Percentiles rank a stretch among this genome's conserved stretches.
These are phyloP conservation scores for Persicaria maculosa DNA, from an alignment of 148 eudicot species.

Conservation along the genomic window DNA sequence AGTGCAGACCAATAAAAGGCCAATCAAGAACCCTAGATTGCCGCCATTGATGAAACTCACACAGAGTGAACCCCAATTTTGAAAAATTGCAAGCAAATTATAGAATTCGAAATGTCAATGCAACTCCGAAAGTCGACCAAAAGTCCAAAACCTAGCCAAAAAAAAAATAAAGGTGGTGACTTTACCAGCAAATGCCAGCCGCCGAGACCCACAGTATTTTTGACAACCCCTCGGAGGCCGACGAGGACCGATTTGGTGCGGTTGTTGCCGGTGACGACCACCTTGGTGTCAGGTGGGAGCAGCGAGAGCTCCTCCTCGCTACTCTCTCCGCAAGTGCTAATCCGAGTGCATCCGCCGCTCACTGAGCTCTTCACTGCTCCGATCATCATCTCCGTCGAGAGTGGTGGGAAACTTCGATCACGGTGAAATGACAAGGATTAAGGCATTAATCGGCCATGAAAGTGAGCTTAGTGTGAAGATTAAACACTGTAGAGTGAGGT, in stretches of 20 bases:
- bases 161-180: not conserved
- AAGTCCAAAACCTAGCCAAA: not conserved
- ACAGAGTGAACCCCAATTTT: too few relatives aligned
- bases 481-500: too few relatives aligned
- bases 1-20: not conserved
- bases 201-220: not conserved
- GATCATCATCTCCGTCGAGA: constrained; percentile 1
- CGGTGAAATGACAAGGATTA: not conserved
- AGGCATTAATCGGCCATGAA: too few relatives aligned
- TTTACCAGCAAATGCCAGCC: constrained; percentile 54
- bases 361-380: constrained; percentile 11
- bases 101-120: not conserved
- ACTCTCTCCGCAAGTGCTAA: constrained; percentile 1
- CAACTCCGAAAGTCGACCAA: not conserved
- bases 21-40: not conserved
- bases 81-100: not conserved
- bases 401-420: too few relatives aligned
- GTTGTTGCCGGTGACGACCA: constrained; percentile 5
- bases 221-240: not conserved
- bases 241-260: not conserved
- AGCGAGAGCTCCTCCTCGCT: constrained; percentile 9
- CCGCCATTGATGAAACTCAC: not conserved
- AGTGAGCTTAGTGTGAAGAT: too few relatives aligned
- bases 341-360: too few relatives aligned
- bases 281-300: constrained; percentile 4